Conservation (phyloP, 306 rosid genomes). For the Dryas alaskensis region DNA sequence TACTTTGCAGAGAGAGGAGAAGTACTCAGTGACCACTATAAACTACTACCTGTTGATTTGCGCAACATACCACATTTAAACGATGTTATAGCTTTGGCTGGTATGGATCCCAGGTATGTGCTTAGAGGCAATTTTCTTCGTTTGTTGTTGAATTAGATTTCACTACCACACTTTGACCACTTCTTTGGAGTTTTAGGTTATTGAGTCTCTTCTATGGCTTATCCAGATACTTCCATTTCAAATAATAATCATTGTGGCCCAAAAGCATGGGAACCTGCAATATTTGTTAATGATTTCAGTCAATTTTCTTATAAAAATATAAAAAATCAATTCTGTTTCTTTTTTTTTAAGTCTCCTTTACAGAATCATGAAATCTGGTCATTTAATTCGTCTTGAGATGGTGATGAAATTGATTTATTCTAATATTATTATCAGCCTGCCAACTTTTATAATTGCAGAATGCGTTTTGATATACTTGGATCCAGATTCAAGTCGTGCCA, state of each 20-base stretch:
- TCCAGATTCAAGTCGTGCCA: constrained; percentile 71
- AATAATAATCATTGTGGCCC: neutral
- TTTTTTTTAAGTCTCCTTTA: neutral
- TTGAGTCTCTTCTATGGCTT: neutral
- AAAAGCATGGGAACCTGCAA: neutral
- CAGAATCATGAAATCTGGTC: neutral
- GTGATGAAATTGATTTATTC: constrained; percentile 45
- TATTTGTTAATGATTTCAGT: constrained; percentile 1
- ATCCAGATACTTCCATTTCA: neutral
- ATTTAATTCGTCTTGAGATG: constrained; percentile 20
- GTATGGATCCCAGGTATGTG: constrained; percentile 79
- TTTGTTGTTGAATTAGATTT: neutral
- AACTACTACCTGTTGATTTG: constrained; percentile 82
- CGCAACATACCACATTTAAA: constrained; percentile 56
- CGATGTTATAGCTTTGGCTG: constrained; percentile 61
- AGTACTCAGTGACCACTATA: constrained; percentile 77
- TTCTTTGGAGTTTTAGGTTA: constrained; percentile 7
- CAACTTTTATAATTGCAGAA: constrained; percentile 99
- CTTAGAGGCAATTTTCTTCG: constrained; percentile 20
- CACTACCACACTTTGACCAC: constrained; percentile 5
- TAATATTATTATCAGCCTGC: constrained; percentile 89
- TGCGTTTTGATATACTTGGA: constrained; percentile 96
- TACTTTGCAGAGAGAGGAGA: constrained; percentile 82
- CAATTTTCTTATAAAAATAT: too few species aligned
- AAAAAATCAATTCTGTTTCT: neutral